Conservation (phyloP, 306 rosid species). For the Cicer chorassanicum region DNA sequence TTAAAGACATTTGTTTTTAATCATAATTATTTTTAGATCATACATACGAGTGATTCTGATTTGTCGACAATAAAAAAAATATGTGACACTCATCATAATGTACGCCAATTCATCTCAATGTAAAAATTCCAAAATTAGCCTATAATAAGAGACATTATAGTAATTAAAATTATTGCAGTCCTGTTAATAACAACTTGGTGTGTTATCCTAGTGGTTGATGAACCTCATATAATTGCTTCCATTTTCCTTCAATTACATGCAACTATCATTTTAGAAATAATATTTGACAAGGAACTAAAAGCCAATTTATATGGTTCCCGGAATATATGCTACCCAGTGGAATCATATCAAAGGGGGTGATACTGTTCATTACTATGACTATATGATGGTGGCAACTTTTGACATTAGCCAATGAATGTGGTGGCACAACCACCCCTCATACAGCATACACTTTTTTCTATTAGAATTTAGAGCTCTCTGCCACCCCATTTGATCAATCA, state of each 20-base stretch:
- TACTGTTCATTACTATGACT: not conserved
- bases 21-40: no score
- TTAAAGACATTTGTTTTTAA: no score
- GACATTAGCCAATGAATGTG: conserved; percentile 42
- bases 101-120: no score
- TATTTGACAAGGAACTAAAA: conserved; percentile 22
- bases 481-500: conserved; percentile 29
- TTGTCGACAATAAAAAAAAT: no score
- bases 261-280: conserved; percentile 31
- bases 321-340: conserved; percentile 43
- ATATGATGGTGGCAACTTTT: conserved; percentile 30
- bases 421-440: conserved; percentile 31
- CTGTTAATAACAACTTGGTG: not conserved
- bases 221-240: conserved; percentile 1
- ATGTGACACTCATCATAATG: no score
- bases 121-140: no score
- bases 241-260: conserved; percentile 43
- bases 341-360: conserved; percentile 12
- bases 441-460: conserved; percentile 1
- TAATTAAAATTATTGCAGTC: not conserved
- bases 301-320: not conserved
- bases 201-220: not conserved
- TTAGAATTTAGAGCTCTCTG: conserved; percentile 1
- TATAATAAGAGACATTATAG: no score
- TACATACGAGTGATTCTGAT: no score